Percentiles rank a stretch among this genome's conserved stretches.
These are phyloP conservation scores for Aspergillus cavernicola DNA, from an alignment of 495 filamentous ascomycete species.

Conservation along the genomic window DNA sequence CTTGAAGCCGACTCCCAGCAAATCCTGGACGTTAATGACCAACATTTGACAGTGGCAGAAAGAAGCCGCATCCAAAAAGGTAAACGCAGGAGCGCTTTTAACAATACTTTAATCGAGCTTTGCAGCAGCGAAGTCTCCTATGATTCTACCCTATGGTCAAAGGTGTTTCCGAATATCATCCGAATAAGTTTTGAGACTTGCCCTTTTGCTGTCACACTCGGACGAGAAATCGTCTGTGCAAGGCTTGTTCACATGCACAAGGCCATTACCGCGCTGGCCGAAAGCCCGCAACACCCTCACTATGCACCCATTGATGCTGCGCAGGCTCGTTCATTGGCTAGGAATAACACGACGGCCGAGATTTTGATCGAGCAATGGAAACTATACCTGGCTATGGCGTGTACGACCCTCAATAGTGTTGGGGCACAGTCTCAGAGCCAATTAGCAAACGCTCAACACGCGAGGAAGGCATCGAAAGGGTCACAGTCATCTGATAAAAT, in stretches of 20 bases:
- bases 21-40: conserved; percentile 89
- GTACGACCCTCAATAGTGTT: conserved; percentile 86
- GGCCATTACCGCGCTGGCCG: conserved; percentile 71
- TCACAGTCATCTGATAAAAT: conserved; percentile 73
- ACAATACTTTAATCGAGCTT: conserved; percentile 85
- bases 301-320: conserved; percentile 55
- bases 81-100: conserved; percentile 75
- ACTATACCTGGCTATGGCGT: conserved; percentile 95
- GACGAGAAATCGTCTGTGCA: conserved; percentile 86
- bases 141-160: conserved; percentile 93
- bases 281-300: conserved; percentile 59
- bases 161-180: conserved; percentile 94
- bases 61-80: conserved; percentile 89
- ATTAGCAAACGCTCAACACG: conserved; percentile 67
- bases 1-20: conserved; percentile 84
- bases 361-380: conserved; percentile 97
- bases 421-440: conserved; percentile 61
- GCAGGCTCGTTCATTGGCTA: conserved; percentile 40
- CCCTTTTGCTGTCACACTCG: conserved; percentile 82
- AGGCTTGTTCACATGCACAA: conserved; percentile 89
- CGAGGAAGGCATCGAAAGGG: conserved; percentile 77
- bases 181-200: conserved; percentile 87
- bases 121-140: conserved; percentile 95
- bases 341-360: conserved; percentile 74
- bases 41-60: conserved; percentile 87